Evolutionary conservation across 345 rosid species (phyloP), one percentile per base, ranked within the genome.

Genomic region (Corchorus capsularis): DNA sequence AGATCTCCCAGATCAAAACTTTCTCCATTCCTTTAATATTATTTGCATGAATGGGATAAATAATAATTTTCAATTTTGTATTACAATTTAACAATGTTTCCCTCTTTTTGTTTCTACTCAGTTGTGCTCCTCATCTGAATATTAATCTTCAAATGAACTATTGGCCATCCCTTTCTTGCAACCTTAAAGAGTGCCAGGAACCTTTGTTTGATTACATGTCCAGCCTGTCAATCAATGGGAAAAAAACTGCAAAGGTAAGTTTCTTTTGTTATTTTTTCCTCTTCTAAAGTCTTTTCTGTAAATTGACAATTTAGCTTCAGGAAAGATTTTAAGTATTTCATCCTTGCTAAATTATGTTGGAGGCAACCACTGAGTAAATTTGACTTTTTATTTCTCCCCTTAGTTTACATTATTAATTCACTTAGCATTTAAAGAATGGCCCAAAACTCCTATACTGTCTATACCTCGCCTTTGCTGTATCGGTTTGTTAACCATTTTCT

Each of bases 61-160:
- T 52, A 27, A 27, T 52, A 35, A 35, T 27, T 69, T 57, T 61
- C 34, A 13, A 4, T 32, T 5, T 32, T 17, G 17, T 52, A 17
- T 74, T 43, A n/a, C 7, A 45, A 56, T 66, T 66, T 41, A 65
- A 67, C 55, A 17, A 47, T 6, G 72, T 32, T 27, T 75, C 57
- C 45, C 15, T 55, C 2, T n/a, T 41, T 39, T 34, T 45, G 68
- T 72, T 4, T 5, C 10, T 82, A 63, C 14, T 17, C 92, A 96
- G 98, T 79, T 85, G 88, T 63, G 95, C 98, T 82, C 98, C 96
- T 74, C 98, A 94, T 84, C 56, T 88, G 88, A 96, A 96, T 82
- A 92, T 96, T 78, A 96, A 94, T 82, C 92, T 96, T 47, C 90
- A 96, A 86, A 96, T 96, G 99, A 96, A 94, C 83, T 96, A 94